Percentiles rank a stretch among this genome's conserved stretches.
Evolutionary conservation across 2,329 filamentous ascomycete genomes (phyloP).

Genomic region (Colletotrichum aenigma): DNA sequence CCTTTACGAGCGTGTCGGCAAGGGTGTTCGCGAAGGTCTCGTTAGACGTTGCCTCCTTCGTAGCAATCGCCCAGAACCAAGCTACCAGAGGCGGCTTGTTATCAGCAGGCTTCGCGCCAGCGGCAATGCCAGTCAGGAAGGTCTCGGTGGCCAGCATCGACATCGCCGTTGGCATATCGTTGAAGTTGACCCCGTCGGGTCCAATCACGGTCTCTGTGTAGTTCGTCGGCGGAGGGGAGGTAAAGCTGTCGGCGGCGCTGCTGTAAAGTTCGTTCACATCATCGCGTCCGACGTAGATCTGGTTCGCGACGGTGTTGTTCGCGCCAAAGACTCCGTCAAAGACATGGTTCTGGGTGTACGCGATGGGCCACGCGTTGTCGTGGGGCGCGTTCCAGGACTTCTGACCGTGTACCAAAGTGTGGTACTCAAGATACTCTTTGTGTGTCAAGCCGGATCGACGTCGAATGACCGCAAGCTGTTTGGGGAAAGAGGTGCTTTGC

Average conservation of each 20-base stretch:
- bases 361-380: neutral
- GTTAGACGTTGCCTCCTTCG: neutral
- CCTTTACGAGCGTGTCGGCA: neutral
- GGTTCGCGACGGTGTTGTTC: neutral
- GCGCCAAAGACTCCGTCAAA: slow-evolving; percentile 4
- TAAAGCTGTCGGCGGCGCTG: neutral
- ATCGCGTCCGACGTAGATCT: slow-evolving; percentile 1
- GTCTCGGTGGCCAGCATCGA: neutral
- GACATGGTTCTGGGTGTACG: neutral
- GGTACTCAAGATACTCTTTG: neutral
- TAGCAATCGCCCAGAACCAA: slow-evolving; percentile 5
- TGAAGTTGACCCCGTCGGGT: slow-evolving; percentile 5
- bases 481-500: neutral
- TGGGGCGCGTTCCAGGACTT: neutral
- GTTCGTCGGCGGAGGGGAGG: neutral
- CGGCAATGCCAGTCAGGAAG: neutral
- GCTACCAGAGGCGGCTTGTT: neutral
- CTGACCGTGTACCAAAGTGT: neutral
- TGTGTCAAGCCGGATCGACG: neutral
- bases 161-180: neutral
- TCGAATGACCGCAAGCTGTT: neutral
- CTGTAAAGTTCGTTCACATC: neutral
- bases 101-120: neutral
- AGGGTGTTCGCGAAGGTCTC: slow-evolving; percentile 1
- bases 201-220: neutral